A percentile compares a stretch with the other conserved stretches of the same genome.
Conservation (phyloP, 2,329 filamentous ascomycete species). For the Paraphoma sp. region DNA sequence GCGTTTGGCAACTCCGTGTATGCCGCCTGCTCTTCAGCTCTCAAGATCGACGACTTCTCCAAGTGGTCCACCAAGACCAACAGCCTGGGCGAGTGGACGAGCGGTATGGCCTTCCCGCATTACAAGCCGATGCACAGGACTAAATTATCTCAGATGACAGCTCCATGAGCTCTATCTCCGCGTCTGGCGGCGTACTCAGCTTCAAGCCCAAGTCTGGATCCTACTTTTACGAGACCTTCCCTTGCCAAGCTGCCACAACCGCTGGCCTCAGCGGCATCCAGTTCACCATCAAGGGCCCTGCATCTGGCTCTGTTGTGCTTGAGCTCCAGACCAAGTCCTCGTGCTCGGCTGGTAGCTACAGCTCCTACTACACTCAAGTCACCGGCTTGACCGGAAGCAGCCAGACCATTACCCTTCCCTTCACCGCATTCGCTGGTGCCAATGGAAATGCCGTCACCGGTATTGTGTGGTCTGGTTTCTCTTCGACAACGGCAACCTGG, state of each 20-base stretch:
- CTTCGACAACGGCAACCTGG: conserved; percentile 50
- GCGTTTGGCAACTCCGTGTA: conserved; percentile 34
- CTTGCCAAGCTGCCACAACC: conserved; percentile 54
- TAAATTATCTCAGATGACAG: conserved; percentile 55
- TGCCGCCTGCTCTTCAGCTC: conserved; percentile 44
- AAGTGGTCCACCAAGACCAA: conserved; percentile 46
- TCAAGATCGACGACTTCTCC: conserved; percentile 50
- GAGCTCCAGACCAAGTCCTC: conserved; percentile 58
- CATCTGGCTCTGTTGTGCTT: conserved; percentile 50
- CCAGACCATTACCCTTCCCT: conserved; percentile 59
- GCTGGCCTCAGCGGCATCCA: conserved; percentile 57
- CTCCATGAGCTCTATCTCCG: conserved; percentile 54
- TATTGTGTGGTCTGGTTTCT: conserved; percentile 54
- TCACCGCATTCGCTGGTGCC: conserved; percentile 58
- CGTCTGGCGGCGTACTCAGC: conserved; percentile 53
- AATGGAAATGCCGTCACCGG: conserved; percentile 58
- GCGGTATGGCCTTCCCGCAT: conserved; percentile 28
- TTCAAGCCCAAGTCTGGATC: conserved; percentile 58
- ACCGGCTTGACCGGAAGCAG: conserved; percentile 57
- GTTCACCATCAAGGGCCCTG: conserved; percentile 56
- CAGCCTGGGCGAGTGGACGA: conserved; percentile 44
- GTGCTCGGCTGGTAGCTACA: conserved; percentile 51
- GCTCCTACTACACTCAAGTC: conserved; percentile 55
- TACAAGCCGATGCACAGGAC: background rate
- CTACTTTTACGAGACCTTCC: conserved; percentile 63